phyloP scores from a whole-genome alignment of 768 basidiomycete species.

The Sutorius australiensis region DNA sequence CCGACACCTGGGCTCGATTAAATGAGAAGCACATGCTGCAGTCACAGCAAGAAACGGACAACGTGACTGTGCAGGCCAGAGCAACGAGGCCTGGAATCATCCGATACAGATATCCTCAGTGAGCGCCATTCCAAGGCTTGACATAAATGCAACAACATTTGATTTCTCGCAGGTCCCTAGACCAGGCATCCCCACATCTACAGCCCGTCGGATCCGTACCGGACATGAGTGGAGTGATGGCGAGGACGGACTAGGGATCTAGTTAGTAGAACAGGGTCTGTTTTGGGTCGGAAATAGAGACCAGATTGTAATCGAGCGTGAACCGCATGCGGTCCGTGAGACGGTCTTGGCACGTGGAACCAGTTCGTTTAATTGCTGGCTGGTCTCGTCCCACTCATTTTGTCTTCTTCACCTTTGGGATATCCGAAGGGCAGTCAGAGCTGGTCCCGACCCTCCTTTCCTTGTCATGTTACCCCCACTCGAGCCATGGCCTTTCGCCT shows the following conservation, averaged over 20 bases:
- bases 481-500: constrained; percentile 24
- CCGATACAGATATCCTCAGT: constrained; percentile 74
- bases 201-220: constrained; percentile 51
- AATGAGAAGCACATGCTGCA: constrained; percentile 54
- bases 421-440: constrained; percentile 6
- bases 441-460: constrained; percentile 6
- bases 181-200: constrained; percentile 58
- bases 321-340: constrained; percentile 13
- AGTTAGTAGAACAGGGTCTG: not conserved
- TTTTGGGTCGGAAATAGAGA: not conserved
- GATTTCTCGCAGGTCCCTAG: constrained; percentile 43
- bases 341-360: constrained; percentile 14
- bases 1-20: constrained; percentile 50
- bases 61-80: constrained; percentile 40
- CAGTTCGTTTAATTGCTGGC: constrained; percentile 10
- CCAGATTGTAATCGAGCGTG: not conserved
- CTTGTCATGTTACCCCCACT: constrained; percentile 5
- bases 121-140: constrained; percentile 30
- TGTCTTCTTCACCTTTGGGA: not conserved
- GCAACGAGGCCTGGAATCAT: constrained; percentile 46
- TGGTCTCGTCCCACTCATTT: not conserved
- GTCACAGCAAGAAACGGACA: constrained; percentile 39
- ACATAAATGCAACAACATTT: not conserved
- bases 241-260: constrained; percentile 33
- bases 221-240: constrained; percentile 33